A percentile compares a stretch with the other conserved stretches of the same genome.
phyloP scores from a whole-genome alignment of 2,329 filamentous ascomycete genomes.

The Tothia fuscella region DNA sequence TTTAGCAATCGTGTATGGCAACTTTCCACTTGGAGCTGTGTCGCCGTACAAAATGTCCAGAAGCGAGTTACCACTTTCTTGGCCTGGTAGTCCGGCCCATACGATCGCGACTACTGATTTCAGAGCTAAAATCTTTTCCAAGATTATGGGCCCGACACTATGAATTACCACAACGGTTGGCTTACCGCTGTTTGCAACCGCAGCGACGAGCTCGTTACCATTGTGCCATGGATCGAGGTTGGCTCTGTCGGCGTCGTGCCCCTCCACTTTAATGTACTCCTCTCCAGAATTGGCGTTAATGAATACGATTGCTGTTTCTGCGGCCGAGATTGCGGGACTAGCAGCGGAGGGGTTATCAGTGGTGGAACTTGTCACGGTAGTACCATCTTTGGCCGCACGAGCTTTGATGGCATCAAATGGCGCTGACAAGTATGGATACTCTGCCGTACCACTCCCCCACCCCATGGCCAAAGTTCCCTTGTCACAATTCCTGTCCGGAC shows the following conservation, averaged over 20 bases:
- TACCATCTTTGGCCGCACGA: slow-evolving; percentile 25
- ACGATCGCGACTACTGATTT: slow-evolving; percentile 28
- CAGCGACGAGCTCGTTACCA: slow-evolving; percentile 29
- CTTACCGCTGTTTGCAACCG: slow-evolving; percentile 25
- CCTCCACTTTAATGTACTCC: slow-evolving; percentile 36
- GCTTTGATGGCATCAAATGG: slow-evolving; percentile 31
- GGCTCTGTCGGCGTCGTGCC: slow-evolving; percentile 35
- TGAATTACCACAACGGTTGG: slow-evolving; percentile 28
- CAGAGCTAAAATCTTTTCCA: slow-evolving; percentile 25
- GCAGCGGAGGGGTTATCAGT: slow-evolving; percentile 26
- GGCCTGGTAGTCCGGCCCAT: slow-evolving; percentile 28
- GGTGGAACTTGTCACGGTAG: slow-evolving; percentile 26
- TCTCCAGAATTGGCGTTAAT: slow-evolving; percentile 38
- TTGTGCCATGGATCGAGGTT: slow-evolving; percentile 36
- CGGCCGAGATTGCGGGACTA: slow-evolving; percentile 24
- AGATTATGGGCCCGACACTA: slow-evolving; percentile 24
- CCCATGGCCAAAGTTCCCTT: slow-evolving; percentile 56
- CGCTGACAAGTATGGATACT: slow-evolving; percentile 31
- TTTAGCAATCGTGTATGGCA: slow-evolving; percentile 40
- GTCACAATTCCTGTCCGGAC: slow-evolving; percentile 52
- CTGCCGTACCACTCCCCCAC: slow-evolving; percentile 49
- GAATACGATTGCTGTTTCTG: slow-evolving; percentile 31
- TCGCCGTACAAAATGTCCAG: slow-evolving; percentile 35
- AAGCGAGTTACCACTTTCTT: slow-evolving; percentile 35
- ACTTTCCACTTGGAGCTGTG: slow-evolving; percentile 38